Percentiles rank a stretch among this genome's conserved stretches.
Conservation (phyloP, 2,329 filamentous ascomycete genomes). For the Cladosporium phlei region DNA sequence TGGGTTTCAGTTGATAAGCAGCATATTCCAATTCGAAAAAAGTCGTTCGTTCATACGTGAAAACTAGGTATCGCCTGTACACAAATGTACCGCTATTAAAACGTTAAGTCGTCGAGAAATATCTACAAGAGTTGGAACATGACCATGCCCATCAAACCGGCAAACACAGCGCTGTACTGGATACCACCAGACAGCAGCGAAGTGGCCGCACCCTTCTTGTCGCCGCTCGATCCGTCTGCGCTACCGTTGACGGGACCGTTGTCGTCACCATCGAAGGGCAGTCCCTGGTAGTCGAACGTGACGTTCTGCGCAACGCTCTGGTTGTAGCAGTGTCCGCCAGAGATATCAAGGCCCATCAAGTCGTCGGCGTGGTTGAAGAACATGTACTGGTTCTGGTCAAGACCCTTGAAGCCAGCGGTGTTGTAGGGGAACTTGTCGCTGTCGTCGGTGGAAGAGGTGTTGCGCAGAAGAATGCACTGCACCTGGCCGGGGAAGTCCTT, state of each 20-base stretch:
- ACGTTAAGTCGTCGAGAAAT: background rate
- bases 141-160: slow-evolving; percentile 4
- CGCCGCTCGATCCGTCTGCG: slow-evolving; percentile 1
- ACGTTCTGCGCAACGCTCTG: slow-evolving; percentile 62
- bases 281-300: slow-evolving; percentile 61
- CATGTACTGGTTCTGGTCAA: slow-evolving; percentile 68
- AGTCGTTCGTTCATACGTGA: too few relatives aligned
- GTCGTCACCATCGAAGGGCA: slow-evolving; percentile 23
- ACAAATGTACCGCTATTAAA: too few relatives aligned
- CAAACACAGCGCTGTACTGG: slow-evolving; percentile 5
- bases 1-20: too few relatives aligned
- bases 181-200: background rate
- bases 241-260: slow-evolving; percentile 13
- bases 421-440: slow-evolving; percentile 70
- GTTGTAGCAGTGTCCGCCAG: slow-evolving; percentile 65
- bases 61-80: background rate
- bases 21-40: too few relatives aligned
- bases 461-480: slow-evolving; percentile 72
- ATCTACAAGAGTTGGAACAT: slow-evolving; percentile 9
- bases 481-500: slow-evolving; percentile 65
- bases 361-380: slow-evolving; percentile 73
- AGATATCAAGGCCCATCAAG: slow-evolving; percentile 60
- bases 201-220: slow-evolving; percentile 1
- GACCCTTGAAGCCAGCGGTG: slow-evolving; percentile 63
- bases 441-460: slow-evolving; percentile 64